These are phyloP conservation scores for Didymella exigua DNA, from an alignment of 2,329 filamentous ascomycete genomes.

Conservation along the genomic window DNA sequence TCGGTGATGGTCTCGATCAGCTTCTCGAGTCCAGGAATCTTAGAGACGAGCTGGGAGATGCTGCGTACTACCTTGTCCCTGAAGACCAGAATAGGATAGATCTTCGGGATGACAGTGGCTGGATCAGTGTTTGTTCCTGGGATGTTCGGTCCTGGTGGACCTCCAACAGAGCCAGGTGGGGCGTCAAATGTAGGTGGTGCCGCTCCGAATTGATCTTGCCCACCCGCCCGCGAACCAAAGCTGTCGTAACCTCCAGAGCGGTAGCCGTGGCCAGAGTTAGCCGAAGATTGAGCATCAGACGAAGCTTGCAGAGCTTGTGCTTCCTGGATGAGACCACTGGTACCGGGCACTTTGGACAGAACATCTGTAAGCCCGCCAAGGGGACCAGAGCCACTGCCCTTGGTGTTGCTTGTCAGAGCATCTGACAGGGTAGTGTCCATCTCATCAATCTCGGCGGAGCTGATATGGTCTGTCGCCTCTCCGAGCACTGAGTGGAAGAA, in stretches of 20 bases:
- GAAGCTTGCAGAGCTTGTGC: conserved; percentile 53
- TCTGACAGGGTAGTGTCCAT: conserved; percentile 53
- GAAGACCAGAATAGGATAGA: conserved; percentile 94
- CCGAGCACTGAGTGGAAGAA: conserved; percentile 58
- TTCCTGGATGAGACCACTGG: conserved; percentile 54
- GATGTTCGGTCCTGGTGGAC: conserved; percentile 59
- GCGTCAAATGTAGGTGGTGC: conserved; percentile 47
- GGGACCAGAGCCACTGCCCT: conserved; percentile 39
- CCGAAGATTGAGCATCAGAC: conserved; percentile 55
- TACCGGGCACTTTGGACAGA: conserved; percentile 73
- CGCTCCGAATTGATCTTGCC: conserved; percentile 49
- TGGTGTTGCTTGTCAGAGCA: conserved; percentile 43
- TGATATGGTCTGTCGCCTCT: conserved; percentile 57
- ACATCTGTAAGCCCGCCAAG: conserved; percentile 66
- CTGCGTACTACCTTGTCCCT: conserved; percentile 90
- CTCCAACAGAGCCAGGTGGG: conserved; percentile 52
- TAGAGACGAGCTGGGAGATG: conserved; percentile 84
- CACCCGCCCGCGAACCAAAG: conserved; percentile 47
- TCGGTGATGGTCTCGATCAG: conserved; percentile 95
- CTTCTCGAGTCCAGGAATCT: conserved; percentile 86
- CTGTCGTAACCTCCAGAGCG: conserved; percentile 49
- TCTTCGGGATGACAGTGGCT: conserved; percentile 61
- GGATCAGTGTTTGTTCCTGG: conserved; percentile 81
- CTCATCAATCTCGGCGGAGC: conserved; percentile 56
- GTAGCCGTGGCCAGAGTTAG: conserved; percentile 51